A percentile compares a stretch with the other conserved stretches of the same genome.
Evolutionary conservation across 2,329 filamentous ascomycete species (phyloP).

Genomic region (Pseudogymnoascus sp.): DNA sequence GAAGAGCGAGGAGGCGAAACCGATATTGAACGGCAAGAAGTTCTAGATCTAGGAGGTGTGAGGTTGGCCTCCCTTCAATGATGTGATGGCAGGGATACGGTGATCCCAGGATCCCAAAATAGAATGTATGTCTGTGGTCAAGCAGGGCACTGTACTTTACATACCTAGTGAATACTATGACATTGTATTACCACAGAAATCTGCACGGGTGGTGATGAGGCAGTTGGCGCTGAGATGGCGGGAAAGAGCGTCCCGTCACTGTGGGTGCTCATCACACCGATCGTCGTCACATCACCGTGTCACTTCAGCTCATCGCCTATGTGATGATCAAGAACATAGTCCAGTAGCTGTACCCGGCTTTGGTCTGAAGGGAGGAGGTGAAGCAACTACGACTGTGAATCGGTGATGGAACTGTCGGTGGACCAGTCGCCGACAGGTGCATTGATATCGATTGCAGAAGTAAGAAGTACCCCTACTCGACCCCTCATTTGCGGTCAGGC

Average conservation of each 20-base stretch:
- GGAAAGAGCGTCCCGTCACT: not conserved
- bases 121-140: slow-evolving; percentile 2
- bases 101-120: not conserved
- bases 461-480: not conserved
- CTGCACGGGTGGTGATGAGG: not conserved
- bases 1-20: slow-evolving; percentile 50
- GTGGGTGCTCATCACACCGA: not conserved
- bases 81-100: not conserved
- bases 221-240: not conserved
- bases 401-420: not conserved
- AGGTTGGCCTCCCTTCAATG: not conserved
- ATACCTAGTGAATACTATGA: slow-evolving; percentile 2
- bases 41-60: slow-evolving; percentile 18
- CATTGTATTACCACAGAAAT: slow-evolving; percentile 4
- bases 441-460: not conserved
- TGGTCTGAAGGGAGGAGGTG: not conserved
- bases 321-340: not conserved
- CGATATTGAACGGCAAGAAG: slow-evolving; percentile 27
- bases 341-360: not conserved
- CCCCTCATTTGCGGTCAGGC: not conserved
- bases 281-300: not conserved
- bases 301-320: not conserved
- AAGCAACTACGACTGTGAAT: not conserved
- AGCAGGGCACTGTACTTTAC: not conserved
- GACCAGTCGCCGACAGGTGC: not conserved